Evolutionary conservation across 2,329 filamentous ascomycete species (phyloP).

Genomic region (Myriosclerotinia duriaeana): DNA sequence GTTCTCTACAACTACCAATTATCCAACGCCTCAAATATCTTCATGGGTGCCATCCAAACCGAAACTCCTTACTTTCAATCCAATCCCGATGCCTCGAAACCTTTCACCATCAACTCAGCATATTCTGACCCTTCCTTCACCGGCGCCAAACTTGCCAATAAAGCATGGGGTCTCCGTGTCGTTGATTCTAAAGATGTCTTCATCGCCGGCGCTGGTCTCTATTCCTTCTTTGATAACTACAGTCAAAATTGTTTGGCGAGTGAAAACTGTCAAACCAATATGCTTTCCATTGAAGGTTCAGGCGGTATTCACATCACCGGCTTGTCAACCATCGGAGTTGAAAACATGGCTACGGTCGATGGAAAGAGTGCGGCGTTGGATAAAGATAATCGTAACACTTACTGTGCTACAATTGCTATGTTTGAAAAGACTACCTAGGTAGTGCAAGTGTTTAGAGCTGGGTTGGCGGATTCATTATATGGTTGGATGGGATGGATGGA

Average conservation of each 20-base stretch:
- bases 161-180: constrained; percentile 75
- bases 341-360: constrained; percentile 69
- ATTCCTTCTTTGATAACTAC: constrained; percentile 85
- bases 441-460: constrained; percentile 20
- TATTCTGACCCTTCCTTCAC: constrained; percentile 70
- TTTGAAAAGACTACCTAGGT: constrained; percentile 41
- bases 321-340: constrained; percentile 70
- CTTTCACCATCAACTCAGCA: constrained; percentile 58
- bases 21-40: constrained; percentile 72
- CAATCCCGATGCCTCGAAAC: constrained; percentile 70
- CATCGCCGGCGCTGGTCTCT: constrained; percentile 72
- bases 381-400: constrained; percentile 63
- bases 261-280: constrained; percentile 74
- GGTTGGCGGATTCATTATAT: background rate
- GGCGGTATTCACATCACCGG: constrained; percentile 61
- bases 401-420: constrained; percentile 59
- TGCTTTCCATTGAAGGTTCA: constrained; percentile 69
- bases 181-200: constrained; percentile 65
- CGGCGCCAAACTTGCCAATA: constrained; percentile 48
- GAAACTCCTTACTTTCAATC: constrained; percentile 89
- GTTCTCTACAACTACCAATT: constrained; percentile 84
- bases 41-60: constrained; percentile 80
- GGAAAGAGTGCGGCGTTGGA: constrained; percentile 55
- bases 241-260: constrained; percentile 64
- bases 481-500: background rate